Base-by-base conservation (phyloP, 2,329 filamentous ascomycete species). In the Xylaria sp. region DNA sequence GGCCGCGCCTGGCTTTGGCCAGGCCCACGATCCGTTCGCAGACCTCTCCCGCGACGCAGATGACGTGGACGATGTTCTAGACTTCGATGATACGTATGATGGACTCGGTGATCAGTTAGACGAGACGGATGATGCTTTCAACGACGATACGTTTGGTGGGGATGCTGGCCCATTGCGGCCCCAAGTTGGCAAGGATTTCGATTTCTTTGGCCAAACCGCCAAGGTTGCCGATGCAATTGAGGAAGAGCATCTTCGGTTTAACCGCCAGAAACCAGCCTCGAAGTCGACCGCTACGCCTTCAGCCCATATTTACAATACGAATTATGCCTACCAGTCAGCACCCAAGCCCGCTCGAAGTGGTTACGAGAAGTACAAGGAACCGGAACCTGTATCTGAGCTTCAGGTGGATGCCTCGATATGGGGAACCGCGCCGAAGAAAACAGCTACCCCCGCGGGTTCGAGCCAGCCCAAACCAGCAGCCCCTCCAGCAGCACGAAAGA, bases 81-180 rank as follows among this genome's bases (percentile, higher is more conserved):
- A 97, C 66, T 99, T 97, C 65, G 94, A 99, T 66, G 92, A 99
- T 70, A 97, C 93, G 37, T 97, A 97, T 71, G 94, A 99, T 73
- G 93, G 93, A 17, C 80, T 99, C 39, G 94, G 92, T 52, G 90
- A 96, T 69, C 86, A 90, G 72, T 86, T 99, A 34, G 88, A 96
- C 66, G 93, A 99, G 71, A 88, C 90, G 18, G 90, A 93, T 67
- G 94, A 99, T 78, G 91, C 84, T 46, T 91, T 97, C 80, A 99
- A 99, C 73, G 91, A 97, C 66, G 94, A 97, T 70, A 99, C 94
- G 1, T 99, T 99, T 70, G 90, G 74, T 55, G 74, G 73, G 52
- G 81, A 78, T 53, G 69, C 70, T 52, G 75, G 72, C 34, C 75
- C 71, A 17, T 68, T 71, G 17, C 62, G 71, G 37, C 73, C 78